Base-by-base conservation (phyloP, 495 filamentous ascomycete species). In the Penicillium atrosanguineum region DNA sequence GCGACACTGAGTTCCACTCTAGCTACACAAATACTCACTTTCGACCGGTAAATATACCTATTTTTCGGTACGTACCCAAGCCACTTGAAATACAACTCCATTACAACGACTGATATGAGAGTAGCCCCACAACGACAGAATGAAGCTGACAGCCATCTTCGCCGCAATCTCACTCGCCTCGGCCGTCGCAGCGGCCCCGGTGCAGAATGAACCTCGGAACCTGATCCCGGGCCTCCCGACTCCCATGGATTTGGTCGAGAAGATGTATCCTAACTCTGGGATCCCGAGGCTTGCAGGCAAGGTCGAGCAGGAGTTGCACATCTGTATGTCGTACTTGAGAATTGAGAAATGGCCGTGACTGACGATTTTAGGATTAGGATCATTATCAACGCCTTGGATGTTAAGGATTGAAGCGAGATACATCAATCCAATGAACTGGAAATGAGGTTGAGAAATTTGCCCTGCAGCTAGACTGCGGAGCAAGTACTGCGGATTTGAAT, bases 121-220 rank as follows among this genome's bases (percentile, higher is more conserved):
- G 1, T 12, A 34, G 31, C 12, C 28, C 28, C 31, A 34, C n/a
- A 34, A 12, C 31, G 6, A 18, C 44, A 59, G 16, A 26, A 62
- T 60, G 56, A 62, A 62, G 39, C 37, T 60, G 14, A 50, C 56
- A n/a, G n/a, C 55, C 9, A 52, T 62, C 36, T 23, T 59, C 38
- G 46, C 59, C 29, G 36, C 48, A 12, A 28, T 60, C 5, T 57
- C 39, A 1, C 19, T 62, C 53, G 57, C 59, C 6, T 44, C 54
- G 7, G 7, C 55, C 4, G 47, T 47, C 12, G 59, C 37, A 14
- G 56, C 59, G 14, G 46, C 48, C 16, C 60, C 56, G 11, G 28
- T 63, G 4, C 41, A 42, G 19, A n/a, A 25, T 2, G 45, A 39
- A 4, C 26, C 29, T 3, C 50, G 59, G 41, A 39, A n/a, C 14